phyloP scores from a whole-genome alignment of 352 stramenopile genomes.

The Globisporangium barbulae region DNA sequence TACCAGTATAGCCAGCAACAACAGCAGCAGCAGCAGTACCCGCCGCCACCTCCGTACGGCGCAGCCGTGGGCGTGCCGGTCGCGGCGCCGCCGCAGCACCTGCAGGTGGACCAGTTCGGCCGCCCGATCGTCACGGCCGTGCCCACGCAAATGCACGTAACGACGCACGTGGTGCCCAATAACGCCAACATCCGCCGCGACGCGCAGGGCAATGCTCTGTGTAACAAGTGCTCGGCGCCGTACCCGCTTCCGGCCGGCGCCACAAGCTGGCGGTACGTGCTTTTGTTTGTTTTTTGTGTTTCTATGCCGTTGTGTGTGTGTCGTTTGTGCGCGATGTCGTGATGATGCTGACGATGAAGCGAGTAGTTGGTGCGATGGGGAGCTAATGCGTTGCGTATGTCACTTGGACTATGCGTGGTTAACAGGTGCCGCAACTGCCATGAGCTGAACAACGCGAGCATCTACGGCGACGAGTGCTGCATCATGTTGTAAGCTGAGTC shows the following conservation, averaged over 20 bases:
- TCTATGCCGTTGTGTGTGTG: not conserved
- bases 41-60: constrained; percentile 3
- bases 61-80: not conserved
- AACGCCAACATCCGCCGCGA: constrained; percentile 38
- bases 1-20: constrained; percentile 12
- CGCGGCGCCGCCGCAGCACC: constrained; percentile 8
- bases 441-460: constrained; percentile 76
- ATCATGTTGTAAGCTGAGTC: constrained; percentile 34
- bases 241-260: constrained; percentile 65
- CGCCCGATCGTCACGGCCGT: constrained; percentile 23
- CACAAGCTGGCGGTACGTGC: constrained; percentile 59
- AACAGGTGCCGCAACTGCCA: constrained; percentile 63
- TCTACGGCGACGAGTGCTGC: constrained; percentile 76
- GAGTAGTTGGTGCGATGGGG: not conserved
- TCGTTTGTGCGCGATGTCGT: not conserved
- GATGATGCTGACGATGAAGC: not conserved
- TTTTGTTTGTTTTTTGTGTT: not conserved
- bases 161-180: constrained; percentile 22
- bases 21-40: constrained; percentile 12
- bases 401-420: constrained; percentile 5
- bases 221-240: constrained; percentile 63
- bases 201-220: constrained; percentile 67
- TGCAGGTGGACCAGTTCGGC: constrained; percentile 21
- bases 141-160: constrained; percentile 15
- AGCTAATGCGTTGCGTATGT: not conserved